Percentiles rank a stretch among this genome's conserved stretches.
These are phyloP conservation scores for Usnea hakonensis DNA, from an alignment of 495 filamentous ascomycete species.

Conservation along the genomic window DNA sequence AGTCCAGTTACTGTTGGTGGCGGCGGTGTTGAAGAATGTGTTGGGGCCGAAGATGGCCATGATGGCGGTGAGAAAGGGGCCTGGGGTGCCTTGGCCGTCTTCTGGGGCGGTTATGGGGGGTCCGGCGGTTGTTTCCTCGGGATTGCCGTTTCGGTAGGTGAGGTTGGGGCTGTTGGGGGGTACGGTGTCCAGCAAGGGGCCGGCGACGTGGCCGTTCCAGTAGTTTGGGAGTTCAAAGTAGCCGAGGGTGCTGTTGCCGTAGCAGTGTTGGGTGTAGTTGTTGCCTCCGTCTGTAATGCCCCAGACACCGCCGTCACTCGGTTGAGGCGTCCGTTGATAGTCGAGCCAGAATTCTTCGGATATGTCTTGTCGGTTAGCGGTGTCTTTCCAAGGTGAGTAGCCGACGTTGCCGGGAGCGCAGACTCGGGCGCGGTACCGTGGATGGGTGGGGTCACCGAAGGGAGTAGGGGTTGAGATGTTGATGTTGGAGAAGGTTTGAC, in stretches of 20 bases:
- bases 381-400: constrained; percentile 27
- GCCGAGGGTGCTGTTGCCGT: constrained; percentile 25
- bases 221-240: constrained; percentile 34
- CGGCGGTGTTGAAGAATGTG: constrained; percentile 20
- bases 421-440: background rate
- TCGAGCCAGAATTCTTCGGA: constrained; percentile 22
- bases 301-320: background rate
- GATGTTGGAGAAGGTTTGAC: background rate
- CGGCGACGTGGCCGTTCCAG: constrained; percentile 23
- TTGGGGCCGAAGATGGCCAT: constrained; percentile 30
- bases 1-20: background rate
- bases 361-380: constrained; percentile 29
- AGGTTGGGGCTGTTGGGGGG: constrained; percentile 5
- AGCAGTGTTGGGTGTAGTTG: constrained; percentile 7
- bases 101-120: background rate
- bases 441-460: background rate
- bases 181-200: constrained; percentile 21
- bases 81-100: constrained; percentile 20
- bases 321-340: background rate
- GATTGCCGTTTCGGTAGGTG: constrained; percentile 5
- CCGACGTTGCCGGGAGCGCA: background rate
- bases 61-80: constrained; percentile 26
- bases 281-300: background rate
- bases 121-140: background rate
- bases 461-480: background rate